Base-by-base conservation (phyloP, 768 basidiomycete species). In the Panaeolus cyanescens region DNA sequence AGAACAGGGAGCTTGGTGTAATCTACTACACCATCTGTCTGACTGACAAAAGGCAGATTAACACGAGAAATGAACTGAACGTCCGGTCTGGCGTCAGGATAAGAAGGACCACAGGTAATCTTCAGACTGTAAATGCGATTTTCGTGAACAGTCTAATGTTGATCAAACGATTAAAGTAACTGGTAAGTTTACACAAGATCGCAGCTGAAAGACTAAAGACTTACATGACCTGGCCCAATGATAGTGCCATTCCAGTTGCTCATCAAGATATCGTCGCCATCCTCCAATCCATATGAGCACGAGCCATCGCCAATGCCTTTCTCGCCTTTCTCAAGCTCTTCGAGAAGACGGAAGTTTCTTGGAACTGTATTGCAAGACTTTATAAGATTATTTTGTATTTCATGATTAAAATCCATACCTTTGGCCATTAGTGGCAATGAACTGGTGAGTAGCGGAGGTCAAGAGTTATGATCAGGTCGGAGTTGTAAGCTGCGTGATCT, bases 241-340 rank as follows among this genome's bases (percentile, higher is more conserved):
- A 99, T 96, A 20, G 97, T 99, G 55, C 97, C 96, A 71, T 97
- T 98, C 97, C 97, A 99, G 74, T 93, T 83, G 78, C 86, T 91
- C 96, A 99, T 98, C 80, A 93, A 81, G 80, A 96, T 91, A 83
- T 99, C 97, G 72, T 99, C 96, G 67, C 89, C 77, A 75, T 98
- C 94, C 78, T 94, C 93, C 62, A 99, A 80, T 37, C 97, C 97
- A 70, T 99, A 99, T 19, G 95, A 96, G 80, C 95, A 97, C 17
- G 92, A 94, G 59, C 96, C 96, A 79, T 98, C 96, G 64, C 96
- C 96, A 73, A 99, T 95, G 56, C 97, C 97, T 76, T 99, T 99
- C 83, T 99, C 97, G 70, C 97, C 97, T 78, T 99, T 98, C 76
- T 99, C 97, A 65, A 99, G 91, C 80, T 99, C 97, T 73, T 97